These are phyloP conservation scores for Capsicum rhomboideum DNA, from an alignment of 257 asterid species.

Conservation along the genomic window DNA sequence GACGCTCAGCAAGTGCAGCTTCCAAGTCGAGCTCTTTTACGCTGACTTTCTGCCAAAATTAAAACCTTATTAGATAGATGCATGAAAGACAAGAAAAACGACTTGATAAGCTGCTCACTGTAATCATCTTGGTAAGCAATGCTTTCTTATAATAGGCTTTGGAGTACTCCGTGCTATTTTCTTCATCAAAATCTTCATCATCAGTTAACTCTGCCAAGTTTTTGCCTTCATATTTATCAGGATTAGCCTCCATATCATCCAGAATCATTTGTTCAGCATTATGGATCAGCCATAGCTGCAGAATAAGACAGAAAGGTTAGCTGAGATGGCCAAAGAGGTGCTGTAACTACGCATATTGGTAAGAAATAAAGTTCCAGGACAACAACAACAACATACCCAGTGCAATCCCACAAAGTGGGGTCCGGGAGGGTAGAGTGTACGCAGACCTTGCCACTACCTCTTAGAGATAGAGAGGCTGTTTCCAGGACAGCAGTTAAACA, in stretches of 20 bases:
- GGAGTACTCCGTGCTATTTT: conserved; percentile 49
- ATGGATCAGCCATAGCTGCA: conserved; percentile 89
- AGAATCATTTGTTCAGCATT: conserved; percentile 94
- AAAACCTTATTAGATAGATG: conserved; percentile 19
- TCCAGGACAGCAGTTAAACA: neutral
- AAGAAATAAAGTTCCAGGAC: neutral
- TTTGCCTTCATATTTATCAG: conserved; percentile 61
- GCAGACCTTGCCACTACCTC: no score
- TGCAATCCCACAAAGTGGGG: no score
- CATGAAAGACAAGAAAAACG: neutral
- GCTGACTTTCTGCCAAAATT: conserved; percentile 54
- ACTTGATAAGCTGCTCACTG: conserved; percentile 35
- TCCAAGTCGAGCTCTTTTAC: conserved; percentile 83
- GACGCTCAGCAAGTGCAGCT: conserved; percentile 91
- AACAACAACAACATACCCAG: no score
- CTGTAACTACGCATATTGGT: neutral
- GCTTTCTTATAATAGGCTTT: conserved; percentile 68
- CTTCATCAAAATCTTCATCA: conserved; percentile 69
- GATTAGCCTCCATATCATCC: conserved; percentile 81
- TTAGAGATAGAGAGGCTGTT: no score
- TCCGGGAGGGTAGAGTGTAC: no score
- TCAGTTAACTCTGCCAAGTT: conserved; percentile 59
- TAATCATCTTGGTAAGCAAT: conserved; percentile 43
- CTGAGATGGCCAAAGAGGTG: neutral
- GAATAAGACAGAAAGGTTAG: neutral